Base-by-base conservation (phyloP, 345 rosid genomes). In the Stellera chamaejasme region DNA sequence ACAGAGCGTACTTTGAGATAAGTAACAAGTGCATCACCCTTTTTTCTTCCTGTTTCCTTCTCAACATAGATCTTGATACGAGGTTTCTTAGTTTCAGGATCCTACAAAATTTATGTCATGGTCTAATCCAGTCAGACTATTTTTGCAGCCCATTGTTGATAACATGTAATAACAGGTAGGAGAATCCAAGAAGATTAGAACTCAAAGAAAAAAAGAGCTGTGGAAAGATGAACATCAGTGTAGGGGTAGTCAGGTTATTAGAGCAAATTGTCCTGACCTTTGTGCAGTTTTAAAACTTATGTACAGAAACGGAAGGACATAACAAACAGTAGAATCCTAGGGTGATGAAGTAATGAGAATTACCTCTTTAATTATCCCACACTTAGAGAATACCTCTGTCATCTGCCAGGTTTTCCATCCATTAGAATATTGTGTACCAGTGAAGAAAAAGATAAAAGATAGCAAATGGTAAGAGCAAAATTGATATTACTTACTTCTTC, bases 301-400 rank as follows among this genome's bases (percentile, higher is more conserved):
- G 4, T 32, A 32, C 39, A 32, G 39, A 32, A 32, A 32, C 5
- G 5, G 39, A 5, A 32, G 39, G 39, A 32, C 39, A 32, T 2
- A 32, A 32, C 39, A 32, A 5, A 32, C 39, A 32, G 5, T 32
- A 8, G 9, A 32, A 32, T 32, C 39, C 4, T 32, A 32, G 39
- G 39, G 9, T 8, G 9, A 32, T 32, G 39, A 32, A 32, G 39
- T 32, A 32, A 32, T 4, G 54, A 52, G 60, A 36, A 16, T 41
- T 79, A 90, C 99, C 96, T 90, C 99, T 68, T 90, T 94, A 61
- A 94, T 85, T 72, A 90, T 80, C 61, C 99, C 97, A 58, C 99
- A 94, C 79, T 94, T 94, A 67, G 96, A 83, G 65, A 94, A 94
- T 62, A 79, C 90, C 79, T 83, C 95, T 57, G 71, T 88, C 63